Evolutionary conservation across 129 eudicot genomes (phyloP).

Genomic region (Calendula officinalis): DNA sequence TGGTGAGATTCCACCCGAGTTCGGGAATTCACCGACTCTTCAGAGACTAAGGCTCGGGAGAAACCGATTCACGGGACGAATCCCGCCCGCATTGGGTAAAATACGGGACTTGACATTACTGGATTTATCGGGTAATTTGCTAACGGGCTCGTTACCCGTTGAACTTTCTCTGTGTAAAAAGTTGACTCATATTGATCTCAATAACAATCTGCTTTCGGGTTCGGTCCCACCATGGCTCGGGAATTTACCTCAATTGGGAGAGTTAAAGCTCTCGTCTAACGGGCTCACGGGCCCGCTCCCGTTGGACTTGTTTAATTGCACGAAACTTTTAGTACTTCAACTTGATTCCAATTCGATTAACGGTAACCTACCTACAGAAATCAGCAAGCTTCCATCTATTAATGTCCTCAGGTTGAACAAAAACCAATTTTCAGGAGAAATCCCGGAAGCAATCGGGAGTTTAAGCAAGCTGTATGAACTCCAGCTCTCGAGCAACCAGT

Average conservation of each 20-base stretch:
- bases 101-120: constrained; percentile 48
- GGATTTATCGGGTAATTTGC: constrained; percentile 67
- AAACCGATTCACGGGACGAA: constrained; percentile 55
- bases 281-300: constrained; percentile 62
- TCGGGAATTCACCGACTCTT: constrained; percentile 56
- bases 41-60: constrained; percentile 68
- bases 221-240: constrained; percentile 73
- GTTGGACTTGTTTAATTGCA: constrained; percentile 54
- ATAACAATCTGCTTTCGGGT: constrained; percentile 65
- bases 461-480: constrained; percentile 72
- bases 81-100: constrained; percentile 59
- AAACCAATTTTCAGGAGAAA: constrained; percentile 60
- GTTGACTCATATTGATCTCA: constrained; percentile 67
- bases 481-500: constrained; percentile 56
- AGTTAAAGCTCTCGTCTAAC: constrained; percentile 69
- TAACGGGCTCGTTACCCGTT: constrained; percentile 57
- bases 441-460: constrained; percentile 60
- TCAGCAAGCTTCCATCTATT: constrained; percentile 67
- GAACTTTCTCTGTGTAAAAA: constrained; percentile 60
- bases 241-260: constrained; percentile 62
- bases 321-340: constrained; percentile 63
- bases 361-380: constrained; percentile 67
- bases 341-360: constrained; percentile 53
- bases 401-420: constrained; percentile 61
- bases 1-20: constrained; percentile 51